These are phyloP conservation scores for Paspalum vaginatum DNA, from an alignment of 176 grass and related monocot genomes.

Conservation along the genomic window DNA sequence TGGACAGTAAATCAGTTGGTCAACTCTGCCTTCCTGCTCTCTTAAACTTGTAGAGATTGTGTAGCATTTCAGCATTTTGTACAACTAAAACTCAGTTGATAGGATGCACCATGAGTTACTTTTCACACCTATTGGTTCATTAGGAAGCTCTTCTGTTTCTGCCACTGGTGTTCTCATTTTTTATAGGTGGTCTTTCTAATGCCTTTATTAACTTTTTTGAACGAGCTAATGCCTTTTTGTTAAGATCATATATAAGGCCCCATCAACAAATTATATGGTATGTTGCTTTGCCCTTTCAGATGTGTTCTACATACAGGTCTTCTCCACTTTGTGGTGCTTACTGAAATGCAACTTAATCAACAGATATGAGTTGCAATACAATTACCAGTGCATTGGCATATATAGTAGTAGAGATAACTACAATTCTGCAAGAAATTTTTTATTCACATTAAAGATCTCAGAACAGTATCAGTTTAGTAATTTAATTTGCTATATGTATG, in stretches of 20 bases:
- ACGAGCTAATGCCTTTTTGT: too few species aligned
- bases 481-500: not conserved
- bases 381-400: not conserved
- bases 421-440: not conserved
- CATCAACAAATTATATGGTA: slow-evolving; percentile 5
- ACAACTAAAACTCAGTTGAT: not conserved
- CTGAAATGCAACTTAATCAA: slow-evolving; percentile 18
- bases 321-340: slow-evolving; percentile 5
- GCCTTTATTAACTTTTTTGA: too few species aligned
- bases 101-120: not conserved
- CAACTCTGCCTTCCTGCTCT: not conserved
- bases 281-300: not conserved
- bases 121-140: slow-evolving; percentile 6
- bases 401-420: too few species aligned
- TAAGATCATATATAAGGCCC: too few species aligned
- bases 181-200: not conserved
- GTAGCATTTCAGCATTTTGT: slow-evolving; percentile 15
- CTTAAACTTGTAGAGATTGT: not conserved
- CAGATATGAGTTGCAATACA: not conserved
- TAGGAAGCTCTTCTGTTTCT: slow-evolving; percentile 17
- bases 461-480: not conserved
- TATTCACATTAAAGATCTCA: not conserved
- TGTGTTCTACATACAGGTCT: not conserved
- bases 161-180: not conserved
- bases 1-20: not conserved